Conservation (phyloP, 169 alveolate genomes). For the Plasmodium cynomolgi region DNA sequence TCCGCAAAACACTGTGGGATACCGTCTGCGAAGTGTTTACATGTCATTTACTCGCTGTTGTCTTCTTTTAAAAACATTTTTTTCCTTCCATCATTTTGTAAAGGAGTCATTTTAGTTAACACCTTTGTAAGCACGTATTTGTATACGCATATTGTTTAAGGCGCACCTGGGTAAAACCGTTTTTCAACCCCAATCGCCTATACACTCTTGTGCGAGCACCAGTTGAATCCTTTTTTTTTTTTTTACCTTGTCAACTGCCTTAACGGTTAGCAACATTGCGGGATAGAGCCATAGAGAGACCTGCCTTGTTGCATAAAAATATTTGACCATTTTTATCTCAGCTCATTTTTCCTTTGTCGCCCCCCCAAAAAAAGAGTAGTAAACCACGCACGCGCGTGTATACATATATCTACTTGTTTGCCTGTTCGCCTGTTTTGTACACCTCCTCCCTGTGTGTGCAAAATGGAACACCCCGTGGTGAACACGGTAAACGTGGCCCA, state of each 20-base stretch:
- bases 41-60: not conserved
- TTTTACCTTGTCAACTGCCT: not conserved
- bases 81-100: not conserved
- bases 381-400: not conserved
- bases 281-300: not conserved
- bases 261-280: not conserved
- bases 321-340: not conserved
- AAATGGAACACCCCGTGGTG: constrained; percentile 35
- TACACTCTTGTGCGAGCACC: not conserved
- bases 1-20: constrained; percentile 26
- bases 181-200: not conserved
- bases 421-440: not conserved
- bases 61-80: constrained; percentile 50
- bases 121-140: not conserved
- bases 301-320: not conserved
- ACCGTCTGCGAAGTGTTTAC: constrained; percentile 10
- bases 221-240: not conserved
- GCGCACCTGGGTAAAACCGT: not conserved
- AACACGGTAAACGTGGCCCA: not conserved
- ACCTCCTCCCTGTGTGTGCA: not conserved
- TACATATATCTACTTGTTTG: not conserved
- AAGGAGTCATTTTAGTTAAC: not conserved
- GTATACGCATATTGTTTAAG: not conserved
- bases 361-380: constrained; percentile 1
- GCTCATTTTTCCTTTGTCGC: not conserved